Evolutionary conservation across 257 asterid species (phyloP).

Genomic region (Ilex asprella): DNA sequence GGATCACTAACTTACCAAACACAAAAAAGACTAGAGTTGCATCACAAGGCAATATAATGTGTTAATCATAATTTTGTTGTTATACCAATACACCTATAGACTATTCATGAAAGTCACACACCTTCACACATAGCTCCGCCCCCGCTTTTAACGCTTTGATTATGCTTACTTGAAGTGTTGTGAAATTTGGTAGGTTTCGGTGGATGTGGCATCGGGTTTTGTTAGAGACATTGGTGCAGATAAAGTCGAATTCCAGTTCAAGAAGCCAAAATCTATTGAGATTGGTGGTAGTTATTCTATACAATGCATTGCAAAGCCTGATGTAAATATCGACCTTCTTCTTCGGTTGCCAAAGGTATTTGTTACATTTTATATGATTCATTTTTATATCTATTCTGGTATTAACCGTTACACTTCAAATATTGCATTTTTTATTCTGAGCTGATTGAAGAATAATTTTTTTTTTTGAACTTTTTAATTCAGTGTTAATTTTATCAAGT

Average conservation of each 20-base stretch:
- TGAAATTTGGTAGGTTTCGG: conserved; percentile 57
- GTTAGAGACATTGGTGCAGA: conserved; percentile 81
- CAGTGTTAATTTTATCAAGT: too few species aligned
- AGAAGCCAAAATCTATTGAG: conserved; percentile 57
- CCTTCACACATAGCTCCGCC: too few species aligned
- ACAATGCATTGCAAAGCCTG: conserved; percentile 60
- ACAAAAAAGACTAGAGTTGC: background rate
- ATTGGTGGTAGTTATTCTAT: conserved; percentile 79
- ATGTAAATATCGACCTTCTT: conserved; percentile 70
- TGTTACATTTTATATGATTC: background rate
- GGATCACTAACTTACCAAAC: too few species aligned
- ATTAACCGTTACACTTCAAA: background rate
- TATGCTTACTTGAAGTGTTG: background rate
- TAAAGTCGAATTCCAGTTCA: conserved; percentile 78
- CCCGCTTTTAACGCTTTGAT: background rate
- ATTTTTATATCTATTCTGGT: background rate
- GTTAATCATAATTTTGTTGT: too few species aligned
- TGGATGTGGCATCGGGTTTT: conserved; percentile 68
- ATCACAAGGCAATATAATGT: background rate
- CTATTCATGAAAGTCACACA: too few species aligned
- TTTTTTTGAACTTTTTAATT: background rate
- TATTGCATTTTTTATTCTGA: background rate
- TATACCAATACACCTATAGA: background rate
- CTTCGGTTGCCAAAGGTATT: conserved; percentile 84
- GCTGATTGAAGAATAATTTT: background rate